phyloP scores from a whole-genome alignment of 2,329 filamentous ascomycete species.

The Neocatenulostroma microsporum region DNA sequence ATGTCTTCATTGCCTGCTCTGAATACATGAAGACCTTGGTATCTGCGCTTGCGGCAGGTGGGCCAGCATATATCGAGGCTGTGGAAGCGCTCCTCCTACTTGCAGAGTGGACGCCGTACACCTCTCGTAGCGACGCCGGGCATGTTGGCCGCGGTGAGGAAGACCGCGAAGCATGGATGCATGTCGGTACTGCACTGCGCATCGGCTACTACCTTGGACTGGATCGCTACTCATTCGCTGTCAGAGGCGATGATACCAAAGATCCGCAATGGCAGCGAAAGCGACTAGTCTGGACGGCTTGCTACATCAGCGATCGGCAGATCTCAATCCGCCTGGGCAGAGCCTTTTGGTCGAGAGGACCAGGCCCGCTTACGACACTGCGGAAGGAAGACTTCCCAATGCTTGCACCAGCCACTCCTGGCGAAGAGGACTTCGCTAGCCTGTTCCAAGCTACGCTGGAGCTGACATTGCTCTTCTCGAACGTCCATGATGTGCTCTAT shows the following conservation, averaged over 20 bases:
- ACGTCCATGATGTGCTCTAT: slow-evolving; percentile 66
- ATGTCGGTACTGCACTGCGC: slow-evolving; percentile 61
- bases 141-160: slow-evolving; percentile 64
- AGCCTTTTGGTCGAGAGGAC: slow-evolving; percentile 66
- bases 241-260: slow-evolving; percentile 49
- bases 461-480: slow-evolving; percentile 63
- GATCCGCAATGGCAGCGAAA: slow-evolving; percentile 55
- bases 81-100: slow-evolving; percentile 63
- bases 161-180: slow-evolving; percentile 69
- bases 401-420: slow-evolving; percentile 50
- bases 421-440: slow-evolving; percentile 58
- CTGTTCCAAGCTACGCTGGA: slow-evolving; percentile 66
- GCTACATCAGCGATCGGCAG: slow-evolving; percentile 59
- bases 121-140: slow-evolving; percentile 51
- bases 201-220: slow-evolving; percentile 63
- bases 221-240: slow-evolving; percentile 59
- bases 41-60: slow-evolving; percentile 58
- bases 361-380: slow-evolving; percentile 58
- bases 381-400: slow-evolving; percentile 61
- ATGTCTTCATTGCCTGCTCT: slow-evolving; percentile 58
- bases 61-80: slow-evolving; percentile 60
- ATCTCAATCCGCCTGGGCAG: slow-evolving; percentile 65
- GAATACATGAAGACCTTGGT: slow-evolving; percentile 63
- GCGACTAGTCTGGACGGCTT: slow-evolving; percentile 60
- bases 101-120: slow-evolving; percentile 66